Base-by-base conservation (phyloP, 2,329 filamentous ascomycete species). In the Ophiostoma tasmaniense region DNA sequence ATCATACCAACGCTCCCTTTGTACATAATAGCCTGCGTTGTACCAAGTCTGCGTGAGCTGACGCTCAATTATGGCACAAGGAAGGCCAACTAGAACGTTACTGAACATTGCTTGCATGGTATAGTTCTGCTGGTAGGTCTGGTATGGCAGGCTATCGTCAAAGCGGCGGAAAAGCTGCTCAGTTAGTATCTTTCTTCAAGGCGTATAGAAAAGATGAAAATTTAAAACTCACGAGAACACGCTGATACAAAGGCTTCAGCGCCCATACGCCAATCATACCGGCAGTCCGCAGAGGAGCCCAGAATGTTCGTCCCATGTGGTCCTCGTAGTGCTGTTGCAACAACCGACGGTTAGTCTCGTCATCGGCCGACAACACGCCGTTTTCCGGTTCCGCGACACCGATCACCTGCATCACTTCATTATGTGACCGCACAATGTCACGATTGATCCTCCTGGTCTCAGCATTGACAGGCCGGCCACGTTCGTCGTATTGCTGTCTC, bases 351-450 rank as follows among this genome's bases (percentile, higher is more conserved):
- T 82, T 80, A 7, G 76, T 75, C 67, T 82, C 79, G 5, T 78
- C 77, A 3, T 79, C 78, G 28, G 77, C 74, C 3, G 74, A 73
- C 35, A 64, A 14, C 28, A 68, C 22, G 8, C 77, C 76, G 66
- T 81, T 82, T 67, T 87, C 85, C 17, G 85, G 83, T 73, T 88
- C 85, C 10, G 85, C 85, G 4, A 87, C 85, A 5, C 85, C 85
- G 52, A 88, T 87, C 11, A 87, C 84, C 22, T 83, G 80, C 85
- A 88, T 88, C 3, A 88, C 85, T 72, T 88, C 85, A 72, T 88
- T 88, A 73, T 88, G 85, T 11, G 85, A 82, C 67, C 85, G 80
- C 33, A 88, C 84, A 39, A 87, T 81, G 70, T 85, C 82, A 66
- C 82, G 81, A 72, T 86, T 87, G 71, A 86, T 81, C 14, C 79